These are phyloP conservation scores for Adiantum capillusveneris DNA, from an alignment of 75 land plant genomes.

Conservation along the genomic window DNA sequence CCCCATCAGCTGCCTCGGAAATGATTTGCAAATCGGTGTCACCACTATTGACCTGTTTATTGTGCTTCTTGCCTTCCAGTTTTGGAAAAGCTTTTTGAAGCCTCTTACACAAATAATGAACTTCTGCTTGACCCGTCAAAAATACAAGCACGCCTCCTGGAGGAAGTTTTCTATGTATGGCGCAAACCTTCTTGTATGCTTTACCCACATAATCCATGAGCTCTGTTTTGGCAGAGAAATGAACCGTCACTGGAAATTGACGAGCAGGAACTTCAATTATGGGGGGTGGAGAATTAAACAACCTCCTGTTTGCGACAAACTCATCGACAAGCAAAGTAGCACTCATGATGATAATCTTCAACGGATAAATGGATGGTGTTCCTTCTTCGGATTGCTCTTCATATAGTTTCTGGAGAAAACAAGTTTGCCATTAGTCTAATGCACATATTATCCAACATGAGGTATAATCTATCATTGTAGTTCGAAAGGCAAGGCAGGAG, in stretches of 20 bases:
- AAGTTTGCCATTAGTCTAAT: no score
- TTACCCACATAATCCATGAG: constrained; percentile 74
- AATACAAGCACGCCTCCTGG: constrained; percentile 97
- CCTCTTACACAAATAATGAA: constrained; percentile 65
- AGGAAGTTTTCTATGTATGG: constrained; percentile 85
- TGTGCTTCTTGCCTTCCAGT: constrained; percentile 1
- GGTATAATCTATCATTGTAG: no score
- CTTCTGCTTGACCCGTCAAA: constrained; percentile 95
- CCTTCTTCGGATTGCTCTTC: constrained; percentile 50
- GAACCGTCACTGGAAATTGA: constrained; percentile 85
- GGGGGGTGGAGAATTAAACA: constrained; percentile 71
- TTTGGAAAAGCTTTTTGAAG: constrained; percentile 51
- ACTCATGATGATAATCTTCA: constrained; percentile 96
- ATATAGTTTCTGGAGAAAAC: constrained; percentile 52
- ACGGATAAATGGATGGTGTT: constrained; percentile 35
- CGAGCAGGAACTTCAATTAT: constrained; percentile 80
- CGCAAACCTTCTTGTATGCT: constrained; percentile 82
- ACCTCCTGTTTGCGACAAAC: constrained; percentile 52
- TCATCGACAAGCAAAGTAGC: constrained; percentile 94
- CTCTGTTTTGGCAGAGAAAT: constrained; percentile 85
- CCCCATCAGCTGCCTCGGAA: constrained; percentile 8
- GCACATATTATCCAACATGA: no score
- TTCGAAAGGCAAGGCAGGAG: no score
- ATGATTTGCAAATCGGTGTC: background rate
- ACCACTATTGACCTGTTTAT: constrained; percentile 15